Evolutionary conservation across 768 basidiomycete genomes (phyloP), one percentile per base, ranked within the genome.

Genomic region (Lactarius pseudohatsudake): DNA sequence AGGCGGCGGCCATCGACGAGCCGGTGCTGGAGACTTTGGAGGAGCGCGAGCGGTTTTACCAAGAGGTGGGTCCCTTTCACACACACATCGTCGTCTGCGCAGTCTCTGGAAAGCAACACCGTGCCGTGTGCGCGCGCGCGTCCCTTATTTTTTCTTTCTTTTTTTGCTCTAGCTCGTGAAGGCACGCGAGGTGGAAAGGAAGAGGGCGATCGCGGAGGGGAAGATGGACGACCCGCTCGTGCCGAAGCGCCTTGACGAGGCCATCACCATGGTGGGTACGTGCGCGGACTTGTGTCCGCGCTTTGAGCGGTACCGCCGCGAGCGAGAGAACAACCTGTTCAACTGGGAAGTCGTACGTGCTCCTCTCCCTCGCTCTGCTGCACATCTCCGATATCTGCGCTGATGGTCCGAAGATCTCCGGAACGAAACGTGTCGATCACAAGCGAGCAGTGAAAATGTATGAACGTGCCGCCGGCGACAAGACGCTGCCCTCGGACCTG

Each of bases 281-380:
- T 98, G 96, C 73, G 78, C 82, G 79, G 89, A 92, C 67, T 97
- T 98, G 94, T 98, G 96, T 74, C 95, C 96, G 3, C 86, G 90
- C 50, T 97, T 93, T 73, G 96, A 98, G 76, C 84, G 92, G 32
- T 95, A 96, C 75, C 84, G 94, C 69, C 84, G 96, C 43, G 94
- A 98, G 75, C 84, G 88, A 67, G 92, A 95, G 75, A 91, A 92
- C 75, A 92, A 94, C 71, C 81, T 98, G 1, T 89, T 91, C 68
- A 85, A 87, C 71, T 90, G 88, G 85, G 95, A 97, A 80, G 86
- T 83, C 68, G 92, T 96, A 78, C 69, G 90, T 81, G 6, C 45
- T 61, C 36, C 10, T 10, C 36, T 36, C 36, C 36, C 36, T 18
- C 41, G 7, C 41, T 20, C 8, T 57, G 34, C 56, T 38, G 66